Conservation (phyloP, 139 green algal species). For the Closterium sp. region DNA sequence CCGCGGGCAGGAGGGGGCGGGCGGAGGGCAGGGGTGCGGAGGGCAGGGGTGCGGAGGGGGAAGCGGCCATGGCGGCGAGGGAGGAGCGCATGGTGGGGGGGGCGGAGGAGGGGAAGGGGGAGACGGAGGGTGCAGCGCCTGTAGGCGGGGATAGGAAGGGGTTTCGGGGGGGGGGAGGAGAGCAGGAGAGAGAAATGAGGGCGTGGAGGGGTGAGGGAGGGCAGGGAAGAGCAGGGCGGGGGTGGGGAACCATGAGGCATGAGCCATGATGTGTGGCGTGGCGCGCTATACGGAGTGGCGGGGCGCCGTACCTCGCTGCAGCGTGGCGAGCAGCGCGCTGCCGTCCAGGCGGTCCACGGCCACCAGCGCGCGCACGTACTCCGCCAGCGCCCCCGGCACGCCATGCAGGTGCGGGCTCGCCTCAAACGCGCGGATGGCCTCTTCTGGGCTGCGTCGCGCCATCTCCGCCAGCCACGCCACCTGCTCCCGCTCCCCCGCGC, state of each 20-base stretch:
- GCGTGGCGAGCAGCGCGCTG: constrained; percentile 64
- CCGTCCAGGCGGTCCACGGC: constrained; percentile 76
- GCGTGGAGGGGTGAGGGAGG: too few species aligned
- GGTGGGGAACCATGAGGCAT: neutral
- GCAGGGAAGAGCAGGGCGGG: neutral
- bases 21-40: neutral
- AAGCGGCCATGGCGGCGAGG: neutral
- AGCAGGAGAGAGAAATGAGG: neutral
- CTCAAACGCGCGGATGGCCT: constrained; percentile 31
- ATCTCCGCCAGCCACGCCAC: constrained; percentile 26
- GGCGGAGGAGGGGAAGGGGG: neutral
- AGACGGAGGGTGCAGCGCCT: neutral
- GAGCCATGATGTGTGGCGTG: neutral
- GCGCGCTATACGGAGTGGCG: neutral
- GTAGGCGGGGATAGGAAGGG: neutral
- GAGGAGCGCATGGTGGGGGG: too few species aligned
- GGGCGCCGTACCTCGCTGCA: constrained; percentile 47
- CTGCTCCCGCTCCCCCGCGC: constrained; percentile 38
- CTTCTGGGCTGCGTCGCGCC: constrained; percentile 26
- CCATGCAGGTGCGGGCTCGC: constrained; percentile 34
- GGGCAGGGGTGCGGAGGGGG: neutral
- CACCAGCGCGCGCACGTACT: constrained; percentile 88
- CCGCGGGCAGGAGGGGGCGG: constrained; percentile 5
- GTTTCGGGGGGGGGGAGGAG: neutral
- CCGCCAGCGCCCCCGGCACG: constrained; percentile 72